phyloP scores from a whole-genome alignment of 2,329 filamentous ascomycete genomes.

The Cladophialophora carrionii region DNA sequence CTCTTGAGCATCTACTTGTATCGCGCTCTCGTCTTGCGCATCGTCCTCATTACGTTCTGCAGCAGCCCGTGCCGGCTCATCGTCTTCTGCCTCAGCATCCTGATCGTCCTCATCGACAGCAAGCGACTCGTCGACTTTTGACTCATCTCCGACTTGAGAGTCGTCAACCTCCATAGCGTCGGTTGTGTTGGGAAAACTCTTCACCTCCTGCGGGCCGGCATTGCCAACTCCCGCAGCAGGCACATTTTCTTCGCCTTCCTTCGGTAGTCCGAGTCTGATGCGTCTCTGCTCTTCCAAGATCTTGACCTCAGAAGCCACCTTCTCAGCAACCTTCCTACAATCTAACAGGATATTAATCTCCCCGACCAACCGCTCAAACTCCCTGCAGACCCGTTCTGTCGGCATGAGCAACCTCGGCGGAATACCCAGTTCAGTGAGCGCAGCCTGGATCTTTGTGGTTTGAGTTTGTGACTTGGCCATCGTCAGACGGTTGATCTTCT shows the following conservation, averaged over 20 bases:
- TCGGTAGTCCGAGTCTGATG: constrained; percentile 36
- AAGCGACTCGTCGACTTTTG: constrained; percentile 29
- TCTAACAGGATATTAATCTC: constrained; percentile 54
- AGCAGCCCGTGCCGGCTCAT: constrained; percentile 25
- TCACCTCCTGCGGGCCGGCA: not conserved
- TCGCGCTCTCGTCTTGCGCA: constrained; percentile 28
- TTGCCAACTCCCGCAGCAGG: constrained; percentile 10
- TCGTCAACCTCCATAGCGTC: constrained; percentile 37
- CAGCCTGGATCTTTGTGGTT: constrained; percentile 53
- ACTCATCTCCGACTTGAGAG: constrained; percentile 18
- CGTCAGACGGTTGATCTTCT: constrained; percentile 54
- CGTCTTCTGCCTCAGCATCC: constrained; percentile 43
- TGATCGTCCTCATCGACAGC: constrained; percentile 31
- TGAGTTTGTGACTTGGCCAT: constrained; percentile 57
- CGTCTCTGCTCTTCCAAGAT: constrained; percentile 46
- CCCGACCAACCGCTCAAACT: constrained; percentile 54
- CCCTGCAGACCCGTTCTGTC: constrained; percentile 54
- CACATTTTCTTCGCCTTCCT: constrained; percentile 30
- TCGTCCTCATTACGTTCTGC: constrained; percentile 24
- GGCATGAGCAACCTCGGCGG: constrained; percentile 54
- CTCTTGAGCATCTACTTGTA: constrained; percentile 23
- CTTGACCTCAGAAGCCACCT: constrained; percentile 54
- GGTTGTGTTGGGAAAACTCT: constrained; percentile 1
- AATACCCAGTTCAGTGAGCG: constrained; percentile 53
- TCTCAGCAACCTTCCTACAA: constrained; percentile 53